Percentiles rank a stretch among this genome's conserved stretches.
Conservation (phyloP, 768 basidiomycete genomes). For the Kwoniella pini region DNA sequence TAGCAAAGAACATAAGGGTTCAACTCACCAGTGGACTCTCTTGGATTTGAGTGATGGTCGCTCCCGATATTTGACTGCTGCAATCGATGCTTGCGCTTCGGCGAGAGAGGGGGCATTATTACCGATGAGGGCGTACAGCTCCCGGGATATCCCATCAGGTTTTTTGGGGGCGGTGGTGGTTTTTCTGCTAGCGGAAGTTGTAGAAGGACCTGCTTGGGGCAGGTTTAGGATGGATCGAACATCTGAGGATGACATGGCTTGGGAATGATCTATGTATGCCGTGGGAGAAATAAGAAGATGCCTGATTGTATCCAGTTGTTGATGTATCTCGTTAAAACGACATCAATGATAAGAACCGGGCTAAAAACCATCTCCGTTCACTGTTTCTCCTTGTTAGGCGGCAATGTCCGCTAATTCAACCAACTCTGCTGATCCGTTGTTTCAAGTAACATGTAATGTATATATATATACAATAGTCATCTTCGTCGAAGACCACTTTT, state of each 20-base stretch:
- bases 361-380: too few relatives aligned
- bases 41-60: conserved; percentile 72
- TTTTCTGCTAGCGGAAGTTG: conserved; percentile 54
- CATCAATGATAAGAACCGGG: too few relatives aligned
- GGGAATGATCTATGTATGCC: too few relatives aligned
- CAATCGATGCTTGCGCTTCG: conserved; percentile 32
- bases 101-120: conserved; percentile 83
- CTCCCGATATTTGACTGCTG: conserved; percentile 65
- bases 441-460: too few relatives aligned
- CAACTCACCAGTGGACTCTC: conserved; percentile 71
- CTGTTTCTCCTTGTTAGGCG: too few relatives aligned
- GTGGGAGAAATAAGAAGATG: too few relatives aligned
- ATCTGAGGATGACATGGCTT: conserved; percentile 65
- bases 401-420: too few relatives aligned
- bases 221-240: conserved; percentile 79
- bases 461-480: too few relatives aligned
- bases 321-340: too few relatives aligned
- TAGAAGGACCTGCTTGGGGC: conserved; percentile 51
- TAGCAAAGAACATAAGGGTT: background rate
- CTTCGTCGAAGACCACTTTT: background rate
- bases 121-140: conserved; percentile 93
- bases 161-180: conserved; percentile 53
- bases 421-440: too few relatives aligned
- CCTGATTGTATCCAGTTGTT: too few relatives aligned
- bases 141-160: conserved; percentile 81